Evolutionary conservation across 768 basidiomycete species (phyloP), one percentile per base, ranked within the genome.

Genomic region (Tricholoma sp.): DNA sequence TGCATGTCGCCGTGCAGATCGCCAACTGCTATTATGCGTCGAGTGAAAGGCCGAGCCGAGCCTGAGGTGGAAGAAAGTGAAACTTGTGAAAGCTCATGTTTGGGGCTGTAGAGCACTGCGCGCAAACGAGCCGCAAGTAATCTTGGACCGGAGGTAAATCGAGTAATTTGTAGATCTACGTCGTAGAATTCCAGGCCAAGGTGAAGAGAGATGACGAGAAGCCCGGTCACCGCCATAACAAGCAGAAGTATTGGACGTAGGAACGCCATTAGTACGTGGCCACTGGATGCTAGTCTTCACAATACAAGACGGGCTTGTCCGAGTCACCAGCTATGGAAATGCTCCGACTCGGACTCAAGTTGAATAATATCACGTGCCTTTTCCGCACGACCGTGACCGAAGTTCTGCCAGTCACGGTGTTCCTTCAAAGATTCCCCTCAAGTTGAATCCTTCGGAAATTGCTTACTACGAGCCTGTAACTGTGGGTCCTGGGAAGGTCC

Each of bases 1-100:
- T 76, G 74, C 29, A 91, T 65, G 72, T 97, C 94, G 0, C 96
- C 94, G 63, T 98, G 96, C 33, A 98, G 71, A 63, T 98, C 96
- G 0, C 94, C 94, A 0, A 97, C 88, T 10, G 92, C 94, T 0
- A 96, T 84, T 20, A 98, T 89, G 59, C 81, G 83, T 6, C 80
- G 69, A 39, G 68, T 70, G 59, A 76, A 80, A 6, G 74, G 67
- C 45, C 62, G 59, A 41, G 11, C 42, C 56, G n/a, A 33, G 28
- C 20, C 31, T 29, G 20, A 24, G 15, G 34, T 56, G 24, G 24
- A 24, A 24, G 24, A 24, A 24, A 4, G 24, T 24, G n/a, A n/a
- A n/a, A n/a, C n/a, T n/a, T n/a, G n/a, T n/a, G n/a, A n/a, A n/a
- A n/a, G n/a, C n/a, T 24, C 24, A 24, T 24, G 24, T 24, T 24